A percentile compares a stretch with the other conserved stretches of the same genome.
These are phyloP conservation scores for Potentilla sterilis DNA, from an alignment of 306 rosid species.

Conservation along the genomic window DNA sequence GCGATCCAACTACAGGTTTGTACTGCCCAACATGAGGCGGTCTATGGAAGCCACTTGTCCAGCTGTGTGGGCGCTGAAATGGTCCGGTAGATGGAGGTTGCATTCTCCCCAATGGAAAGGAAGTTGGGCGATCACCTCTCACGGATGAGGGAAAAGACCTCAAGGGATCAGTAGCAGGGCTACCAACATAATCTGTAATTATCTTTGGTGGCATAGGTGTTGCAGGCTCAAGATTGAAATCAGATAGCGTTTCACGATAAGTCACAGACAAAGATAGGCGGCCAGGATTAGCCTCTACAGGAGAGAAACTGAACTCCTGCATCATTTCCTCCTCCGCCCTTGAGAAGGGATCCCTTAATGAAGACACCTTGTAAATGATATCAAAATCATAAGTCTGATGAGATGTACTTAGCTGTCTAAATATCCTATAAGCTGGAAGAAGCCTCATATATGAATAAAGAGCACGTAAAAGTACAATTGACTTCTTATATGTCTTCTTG, in stretches of 20 bases:
- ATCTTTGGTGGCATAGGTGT: slow-evolving; percentile 56
- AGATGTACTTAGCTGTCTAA: slow-evolving; percentile 56
- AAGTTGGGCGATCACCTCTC: slow-evolving; percentile 53
- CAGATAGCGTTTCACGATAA: slow-evolving; percentile 53
- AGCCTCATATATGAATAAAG: slow-evolving; percentile 76
- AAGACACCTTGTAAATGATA: slow-evolving; percentile 74
- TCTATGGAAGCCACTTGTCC: slow-evolving; percentile 70
- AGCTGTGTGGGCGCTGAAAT: slow-evolving; percentile 66
- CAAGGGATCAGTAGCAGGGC: slow-evolving; percentile 70
- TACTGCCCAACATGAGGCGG: slow-evolving; percentile 49
- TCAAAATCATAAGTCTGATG: slow-evolving; percentile 53
- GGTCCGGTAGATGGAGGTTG: slow-evolving; percentile 45
- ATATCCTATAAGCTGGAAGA: slow-evolving; percentile 70
- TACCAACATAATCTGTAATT: slow-evolving; percentile 83
- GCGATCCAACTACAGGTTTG: slow-evolving; percentile 55
- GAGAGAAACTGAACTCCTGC: slow-evolving; percentile 56
- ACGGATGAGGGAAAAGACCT: slow-evolving; percentile 52
- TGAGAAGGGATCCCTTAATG: slow-evolving; percentile 74
- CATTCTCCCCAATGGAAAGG: slow-evolving; percentile 52
- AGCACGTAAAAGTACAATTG: slow-evolving; percentile 64
- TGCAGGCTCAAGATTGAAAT: slow-evolving; percentile 67
- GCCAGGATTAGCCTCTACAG: slow-evolving; percentile 74
- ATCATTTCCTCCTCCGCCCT: slow-evolving; percentile 57
- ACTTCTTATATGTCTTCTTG: slow-evolving; percentile 75
- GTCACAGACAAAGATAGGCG: slow-evolving; percentile 62